Base-by-base conservation (phyloP, 148 eudicot genomes). In the Limonium bicolor region DNA sequence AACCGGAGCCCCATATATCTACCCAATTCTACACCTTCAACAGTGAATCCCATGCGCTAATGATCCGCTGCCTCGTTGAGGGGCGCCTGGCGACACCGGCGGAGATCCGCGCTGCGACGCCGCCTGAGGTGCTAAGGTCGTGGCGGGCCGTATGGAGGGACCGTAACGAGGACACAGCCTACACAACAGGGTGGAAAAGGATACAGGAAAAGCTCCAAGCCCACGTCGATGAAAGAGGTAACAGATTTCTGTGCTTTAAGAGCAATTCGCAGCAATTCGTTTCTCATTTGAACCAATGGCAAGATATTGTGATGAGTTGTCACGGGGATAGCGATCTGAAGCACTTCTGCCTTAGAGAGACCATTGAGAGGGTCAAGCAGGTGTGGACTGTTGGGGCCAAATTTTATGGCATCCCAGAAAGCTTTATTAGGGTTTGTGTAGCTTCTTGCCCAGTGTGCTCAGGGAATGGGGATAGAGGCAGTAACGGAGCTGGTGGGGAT, bases 91-190 rank as follows among this genome's bases (percentile, higher is more conserved):
- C 97, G 3, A 46, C 70, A 0, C 66, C 94, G n/a, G 66, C 29
- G 6, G 87, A 83, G 74, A 88, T 88, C 70, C 66, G 79, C 2
- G 48, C 59, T 1, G 94, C 68, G 2, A 84, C 86, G 0, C 68
- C 87, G 6, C 35, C 56, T 1, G 41, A 71, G 0, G 95, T 90
- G 18, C 75, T 90, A 5, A 43, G 66, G 3, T 77, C 82, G 26
- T 90, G 97, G 97, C 63, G 93, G 7, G 60, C 76, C 7, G 97
- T 90, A 1, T 90, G 97, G 97, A 84, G 78, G 62, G 97, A 90
- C 56, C 77, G 97, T 7, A 90, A 84, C 50, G 86, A 83, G 59
- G 97, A 84, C 20, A 90, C 97, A 0, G 97, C 95, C 0, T 90
- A 77, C 20, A 43, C 73, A 14, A 90, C 97, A 1, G 97, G 87